Evolutionary conservation across 345 rosid species (phyloP), one percentile per base, ranked within the genome.

Genomic region (Lagerstroemia speciosa): DNA sequence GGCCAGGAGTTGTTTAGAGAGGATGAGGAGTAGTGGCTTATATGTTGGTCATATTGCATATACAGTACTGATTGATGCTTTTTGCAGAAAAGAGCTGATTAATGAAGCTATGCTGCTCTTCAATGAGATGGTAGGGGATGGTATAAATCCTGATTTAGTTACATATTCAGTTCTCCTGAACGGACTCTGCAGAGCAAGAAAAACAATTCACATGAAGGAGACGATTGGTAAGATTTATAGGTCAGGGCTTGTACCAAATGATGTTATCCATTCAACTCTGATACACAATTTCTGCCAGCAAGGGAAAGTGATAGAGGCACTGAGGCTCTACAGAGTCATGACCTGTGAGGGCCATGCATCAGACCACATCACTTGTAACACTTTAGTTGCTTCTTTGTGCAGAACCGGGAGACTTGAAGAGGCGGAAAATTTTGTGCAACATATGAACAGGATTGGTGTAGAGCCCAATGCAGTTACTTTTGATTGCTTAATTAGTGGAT

Each of bases 161-260:
- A 87, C 96, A 34, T 90, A 83, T 74, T 89, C 98, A 36, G 90
- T 77, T 16, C 93, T 93, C 52, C 73, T 93, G 70, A 87, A 87
- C 79, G 98, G 98, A 75, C 86, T 83, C 73, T 81, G 79, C 80
- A 78, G 67, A 75, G 83, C 70, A 50, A 86, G 91, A 64, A 87
- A 69, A 63, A 68, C 81, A 26, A 70, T 48, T 68, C 68, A 68
- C 57, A 83, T 75, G 0, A 89, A 82, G 85, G 92, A 89, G 81
- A 70, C 87, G 52, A 66, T 87, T n/a, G 83, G 90, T 71, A 86
- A 76, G 76, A 76, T 93, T 77, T 89, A 79, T 73, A 87, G 75
- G 85, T 73, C 75, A 77, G 93, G 92, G 75, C 57, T 85, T 75
- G 53, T 71, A 69, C 92, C 89, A 60, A 90, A 93, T 77, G 64